Evolutionary conservation across 257 asterid species (phyloP).

Genomic region (Anisodus acutangulus): DNA sequence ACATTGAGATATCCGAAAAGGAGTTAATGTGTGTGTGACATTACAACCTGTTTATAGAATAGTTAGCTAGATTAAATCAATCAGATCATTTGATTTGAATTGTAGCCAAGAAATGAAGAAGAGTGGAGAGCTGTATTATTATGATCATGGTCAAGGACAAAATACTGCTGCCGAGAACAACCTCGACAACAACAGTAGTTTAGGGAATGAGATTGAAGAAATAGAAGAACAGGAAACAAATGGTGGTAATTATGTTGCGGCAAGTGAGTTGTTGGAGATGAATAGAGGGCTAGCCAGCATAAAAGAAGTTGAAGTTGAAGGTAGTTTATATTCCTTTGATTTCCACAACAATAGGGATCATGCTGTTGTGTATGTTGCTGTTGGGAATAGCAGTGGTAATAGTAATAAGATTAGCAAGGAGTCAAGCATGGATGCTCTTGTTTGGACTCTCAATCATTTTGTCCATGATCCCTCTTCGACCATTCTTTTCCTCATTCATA

Average conservation of each 20-base stretch:
- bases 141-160: not conserved
- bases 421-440: conserved; percentile 62
- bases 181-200: not conserved
- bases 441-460: conserved; percentile 53
- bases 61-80: not conserved
- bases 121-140: not conserved
- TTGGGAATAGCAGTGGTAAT: conserved; percentile 36
- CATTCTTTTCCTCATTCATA: conserved; percentile 59
- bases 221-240: not conserved
- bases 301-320: conserved; percentile 38
- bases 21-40: not conserved
- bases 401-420: conserved; percentile 34
- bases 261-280: not conserved
- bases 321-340: conserved; percentile 40
- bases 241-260: not conserved
- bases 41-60: not conserved
- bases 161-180: not conserved
- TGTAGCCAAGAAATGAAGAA: not conserved
- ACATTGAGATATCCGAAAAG: too few species aligned
- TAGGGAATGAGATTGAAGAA: conserved; percentile 23
- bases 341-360: conserved; percentile 32
- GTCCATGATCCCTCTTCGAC: conserved; percentile 35
- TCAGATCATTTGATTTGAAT: not conserved
- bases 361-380: conserved; percentile 54
- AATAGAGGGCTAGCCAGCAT: conserved; percentile 26